Evolutionary conservation across 352 stramenopile genomes (phyloP).

Genomic region (Aphanomyces astaci): DNA sequence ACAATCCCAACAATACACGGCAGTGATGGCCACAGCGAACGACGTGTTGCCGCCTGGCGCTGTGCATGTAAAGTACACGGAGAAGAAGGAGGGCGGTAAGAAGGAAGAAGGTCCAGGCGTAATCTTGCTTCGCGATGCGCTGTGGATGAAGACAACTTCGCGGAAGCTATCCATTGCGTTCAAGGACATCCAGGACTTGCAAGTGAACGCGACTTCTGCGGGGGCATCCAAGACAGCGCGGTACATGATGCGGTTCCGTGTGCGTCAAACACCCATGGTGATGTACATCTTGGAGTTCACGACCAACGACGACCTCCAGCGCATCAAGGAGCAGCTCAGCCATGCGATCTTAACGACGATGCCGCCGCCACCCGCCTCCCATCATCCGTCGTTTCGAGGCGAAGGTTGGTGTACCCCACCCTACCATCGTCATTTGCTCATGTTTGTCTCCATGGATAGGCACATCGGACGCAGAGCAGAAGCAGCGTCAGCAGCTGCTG

Average conservation of each 20-base stretch:
- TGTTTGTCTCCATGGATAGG: background rate
- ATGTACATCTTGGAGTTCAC: conserved; percentile 18
- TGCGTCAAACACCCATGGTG: background rate
- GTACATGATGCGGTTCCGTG: conserved; percentile 21
- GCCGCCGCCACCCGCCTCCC: background rate
- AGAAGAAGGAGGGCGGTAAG: conserved; percentile 1
- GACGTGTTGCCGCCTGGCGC: background rate
- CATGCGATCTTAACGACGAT: background rate
- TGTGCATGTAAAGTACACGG: conserved; percentile 1
- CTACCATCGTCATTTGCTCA: too few relatives aligned
- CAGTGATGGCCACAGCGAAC: background rate
- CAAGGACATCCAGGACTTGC: conserved; percentile 20
- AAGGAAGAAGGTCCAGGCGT: conserved; percentile 1
- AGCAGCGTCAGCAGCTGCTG: conserved; percentile 69
- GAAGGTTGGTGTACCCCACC: background rate
- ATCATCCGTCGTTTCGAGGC: background rate
- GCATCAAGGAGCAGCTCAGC: conserved; percentile 13
- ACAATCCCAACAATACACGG: background rate
- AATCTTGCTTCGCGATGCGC: background rate
- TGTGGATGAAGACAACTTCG: background rate
- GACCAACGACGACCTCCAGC: conserved; percentile 14
- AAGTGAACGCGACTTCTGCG: conserved; percentile 13
- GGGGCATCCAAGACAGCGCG: background rate
- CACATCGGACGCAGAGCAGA: conserved; percentile 44
- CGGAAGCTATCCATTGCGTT: conserved; percentile 13